Conservation (phyloP, 2,329 filamentous ascomycete genomes). For the Penicillium sp. region DNA sequence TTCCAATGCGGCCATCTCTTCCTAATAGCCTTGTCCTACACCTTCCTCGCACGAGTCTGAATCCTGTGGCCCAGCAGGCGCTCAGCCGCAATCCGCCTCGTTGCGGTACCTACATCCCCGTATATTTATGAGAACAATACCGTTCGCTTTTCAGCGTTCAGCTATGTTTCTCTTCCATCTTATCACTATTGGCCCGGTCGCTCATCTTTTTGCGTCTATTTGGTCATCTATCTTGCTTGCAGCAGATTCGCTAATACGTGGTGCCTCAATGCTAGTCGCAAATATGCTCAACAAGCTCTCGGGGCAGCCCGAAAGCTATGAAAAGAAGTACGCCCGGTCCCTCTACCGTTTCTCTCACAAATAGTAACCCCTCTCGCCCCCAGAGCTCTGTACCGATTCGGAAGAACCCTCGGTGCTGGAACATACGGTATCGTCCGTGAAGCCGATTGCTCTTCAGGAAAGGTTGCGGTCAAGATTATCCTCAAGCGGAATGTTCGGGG, state of each 20-base stretch:
- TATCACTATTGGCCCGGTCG: not conserved
- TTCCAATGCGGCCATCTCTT: constrained; percentile 11
- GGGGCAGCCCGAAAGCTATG: constrained; percentile 96
- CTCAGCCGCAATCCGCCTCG: constrained; percentile 16
- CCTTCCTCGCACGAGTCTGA: constrained; percentile 1
- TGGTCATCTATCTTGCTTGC: not conserved
- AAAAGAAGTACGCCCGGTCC: constrained; percentile 77
- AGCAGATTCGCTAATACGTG: constrained; percentile 11
- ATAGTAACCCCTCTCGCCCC: constrained; percentile 20
- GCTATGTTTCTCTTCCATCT: constrained; percentile 3
- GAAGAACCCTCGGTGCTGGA: constrained; percentile 89
- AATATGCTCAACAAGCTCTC: constrained; percentile 95
- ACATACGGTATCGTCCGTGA: constrained; percentile 99
- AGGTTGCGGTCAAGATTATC: constrained; percentile 98
- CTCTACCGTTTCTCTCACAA: constrained; percentile 15
- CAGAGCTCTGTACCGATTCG: constrained; percentile 88
- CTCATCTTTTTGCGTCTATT: not conserved
- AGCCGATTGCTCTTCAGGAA: constrained; percentile 77
- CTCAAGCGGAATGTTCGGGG: constrained; percentile 99
- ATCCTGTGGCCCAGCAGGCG: constrained; percentile 13
- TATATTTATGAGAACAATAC: not conserved
- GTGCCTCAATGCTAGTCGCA: constrained; percentile 62
- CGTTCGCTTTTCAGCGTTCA: not conserved
- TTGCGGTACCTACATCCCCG: not conserved
- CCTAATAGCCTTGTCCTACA: constrained; percentile 8